Percentiles rank a stretch among this genome's conserved stretches.
Evolutionary conservation across 2,329 filamentous ascomycete genomes (phyloP).

Genomic region (Stromatinia cepivora): DNA sequence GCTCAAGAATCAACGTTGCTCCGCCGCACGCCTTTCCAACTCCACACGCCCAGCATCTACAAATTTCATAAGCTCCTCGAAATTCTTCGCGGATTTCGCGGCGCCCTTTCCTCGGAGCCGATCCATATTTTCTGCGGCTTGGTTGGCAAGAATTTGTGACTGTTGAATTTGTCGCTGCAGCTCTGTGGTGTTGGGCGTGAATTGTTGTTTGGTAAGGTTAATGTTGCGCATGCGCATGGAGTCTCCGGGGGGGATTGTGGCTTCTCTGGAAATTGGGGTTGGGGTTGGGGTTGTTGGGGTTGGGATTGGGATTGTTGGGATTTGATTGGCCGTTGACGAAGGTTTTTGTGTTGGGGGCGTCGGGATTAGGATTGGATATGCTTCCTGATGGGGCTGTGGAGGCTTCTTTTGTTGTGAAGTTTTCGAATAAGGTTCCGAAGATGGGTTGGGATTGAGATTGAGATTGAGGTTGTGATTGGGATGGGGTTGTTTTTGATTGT

Average conservation of each 20-base stretch:
- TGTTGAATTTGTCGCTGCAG: neutral
- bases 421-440: too few relatives aligned
- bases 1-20: neutral
- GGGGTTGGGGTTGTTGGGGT: too few relatives aligned
- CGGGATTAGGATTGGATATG: too few relatives aligned
- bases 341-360: too few relatives aligned
- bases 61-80: constrained; percentile 4
- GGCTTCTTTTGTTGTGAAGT: too few relatives aligned
- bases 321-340: too few relatives aligned
- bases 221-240: neutral
- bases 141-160: neutral
- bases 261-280: too few relatives aligned
- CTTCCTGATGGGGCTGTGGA: too few relatives aligned
- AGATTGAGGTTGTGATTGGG: too few relatives aligned
- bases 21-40: neutral
- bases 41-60: constrained; percentile 4
- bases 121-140: neutral
- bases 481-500: neutral
- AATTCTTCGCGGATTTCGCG: neutral
- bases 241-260: too few relatives aligned
- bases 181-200: neutral
- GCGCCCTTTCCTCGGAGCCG: neutral
- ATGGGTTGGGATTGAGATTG: too few relatives aligned
- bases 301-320: too few relatives aligned
- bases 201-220: neutral